phyloP scores from a whole-genome alignment of 2,329 filamentous ascomycete genomes.

The Colletotrichum phormii region DNA sequence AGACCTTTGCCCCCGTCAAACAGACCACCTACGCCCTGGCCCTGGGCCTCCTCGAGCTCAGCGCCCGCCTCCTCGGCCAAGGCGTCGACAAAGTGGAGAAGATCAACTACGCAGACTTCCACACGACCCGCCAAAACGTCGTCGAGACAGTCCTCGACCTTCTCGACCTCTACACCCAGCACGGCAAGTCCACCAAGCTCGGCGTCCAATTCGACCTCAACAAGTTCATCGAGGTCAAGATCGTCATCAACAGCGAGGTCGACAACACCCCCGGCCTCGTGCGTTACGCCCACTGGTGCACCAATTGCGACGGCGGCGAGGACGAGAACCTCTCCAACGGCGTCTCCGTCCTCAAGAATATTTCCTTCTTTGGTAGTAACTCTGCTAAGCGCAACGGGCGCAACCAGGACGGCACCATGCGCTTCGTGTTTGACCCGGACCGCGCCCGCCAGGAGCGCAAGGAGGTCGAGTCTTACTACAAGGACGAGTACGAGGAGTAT shows the following conservation, averaged over 20 bases:
- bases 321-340: slow-evolving; percentile 47
- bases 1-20: slow-evolving; percentile 92
- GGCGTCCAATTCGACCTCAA: slow-evolving; percentile 80
- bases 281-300: slow-evolving; percentile 73
- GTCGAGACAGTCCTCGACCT: slow-evolving; percentile 89
- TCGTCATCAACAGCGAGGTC: slow-evolving; percentile 85
- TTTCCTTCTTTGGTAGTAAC: slow-evolving; percentile 50
- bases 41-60: slow-evolving; percentile 83
- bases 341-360: slow-evolving; percentile 54
- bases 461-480: slow-evolving; percentile 75
- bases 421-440: slow-evolving; percentile 88
- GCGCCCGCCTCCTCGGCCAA: slow-evolving; percentile 73
- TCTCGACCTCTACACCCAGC: slow-evolving; percentile 91
- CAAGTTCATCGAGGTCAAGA: slow-evolving; percentile 86
- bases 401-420: slow-evolving; percentile 78
- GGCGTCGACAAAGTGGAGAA: slow-evolving; percentile 62
- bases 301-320: slow-evolving; percentile 59
- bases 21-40: slow-evolving; percentile 89
- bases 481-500: slow-evolving; percentile 80
- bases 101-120: slow-evolving; percentile 61
- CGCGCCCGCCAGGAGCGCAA: slow-evolving; percentile 78
- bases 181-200: slow-evolving; percentile 79
- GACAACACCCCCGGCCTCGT: slow-evolving; percentile 69
- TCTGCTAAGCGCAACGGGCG: slow-evolving; percentile 55
- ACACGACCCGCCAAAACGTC: slow-evolving; percentile 60